Percentiles rank a stretch among this genome's conserved stretches.
phyloP scores from a whole-genome alignment of 2,329 filamentous ascomycete species.

The Neofusicoccum cordaticola region DNA sequence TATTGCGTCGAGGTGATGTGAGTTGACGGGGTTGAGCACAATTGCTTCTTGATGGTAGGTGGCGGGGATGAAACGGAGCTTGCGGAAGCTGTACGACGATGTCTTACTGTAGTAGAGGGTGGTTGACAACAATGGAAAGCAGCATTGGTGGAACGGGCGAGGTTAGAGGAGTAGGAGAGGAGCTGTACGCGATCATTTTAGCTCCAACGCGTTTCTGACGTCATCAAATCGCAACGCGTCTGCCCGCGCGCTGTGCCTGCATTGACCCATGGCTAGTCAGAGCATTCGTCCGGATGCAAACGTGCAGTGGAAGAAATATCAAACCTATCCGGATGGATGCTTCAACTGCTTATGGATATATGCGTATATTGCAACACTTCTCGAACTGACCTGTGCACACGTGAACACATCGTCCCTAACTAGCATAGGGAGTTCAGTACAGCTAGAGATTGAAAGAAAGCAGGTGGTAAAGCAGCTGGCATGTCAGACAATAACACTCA shows the following conservation, averaged over 20 bases:
- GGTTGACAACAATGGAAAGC: neutral
- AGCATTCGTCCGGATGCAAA: no score
- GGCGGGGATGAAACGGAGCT: neutral
- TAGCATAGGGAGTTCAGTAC: no score
- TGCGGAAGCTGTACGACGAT: slow-evolving; percentile 1
- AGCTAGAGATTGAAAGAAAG: no score
- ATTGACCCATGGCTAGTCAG: no score
- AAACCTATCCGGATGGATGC: no score
- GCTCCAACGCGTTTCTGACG: slow-evolving; percentile 12
- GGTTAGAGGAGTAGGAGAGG: neutral
- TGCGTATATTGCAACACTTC: no score
- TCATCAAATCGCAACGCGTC: slow-evolving; percentile 15
- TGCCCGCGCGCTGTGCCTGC: neutral
- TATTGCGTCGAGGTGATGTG: neutral
- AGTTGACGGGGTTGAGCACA: neutral
- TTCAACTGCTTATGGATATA: no score
- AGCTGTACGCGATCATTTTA: slow-evolving; percentile 14
- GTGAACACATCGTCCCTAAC: no score
- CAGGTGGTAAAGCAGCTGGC: no score
- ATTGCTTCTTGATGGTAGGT: neutral
- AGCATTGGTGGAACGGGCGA: neutral
- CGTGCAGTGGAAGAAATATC: no score
- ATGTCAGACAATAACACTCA: no score
- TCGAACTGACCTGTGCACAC: no score
- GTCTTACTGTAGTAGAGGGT: neutral